Evolutionary conservation across 2,329 filamentous ascomycete genomes (phyloP).

Genomic region (Pseudogymnoascus sp.): DNA sequence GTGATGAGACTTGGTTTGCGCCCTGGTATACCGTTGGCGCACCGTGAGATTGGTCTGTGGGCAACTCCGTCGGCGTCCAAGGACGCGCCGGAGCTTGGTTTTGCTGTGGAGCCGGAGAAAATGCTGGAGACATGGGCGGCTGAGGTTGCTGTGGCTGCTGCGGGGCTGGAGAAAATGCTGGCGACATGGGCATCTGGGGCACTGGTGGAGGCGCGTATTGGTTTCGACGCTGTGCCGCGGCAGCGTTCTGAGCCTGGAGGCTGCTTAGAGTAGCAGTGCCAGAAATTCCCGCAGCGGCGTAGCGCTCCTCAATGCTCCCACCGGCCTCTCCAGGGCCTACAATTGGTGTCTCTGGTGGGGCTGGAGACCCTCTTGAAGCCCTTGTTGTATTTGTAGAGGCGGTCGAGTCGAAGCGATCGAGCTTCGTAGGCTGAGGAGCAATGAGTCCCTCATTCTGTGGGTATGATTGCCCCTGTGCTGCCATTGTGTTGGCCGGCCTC

Average conservation of each 20-base stretch:
- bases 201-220: conserved; percentile 56
- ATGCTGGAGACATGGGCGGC: conserved; percentile 23
- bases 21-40: conserved; percentile 91
- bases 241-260: conserved; percentile 64
- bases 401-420: conserved; percentile 64
- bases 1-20: conserved; percentile 53
- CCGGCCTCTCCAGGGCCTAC: conserved; percentile 61
- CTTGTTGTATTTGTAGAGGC: conserved; percentile 90
- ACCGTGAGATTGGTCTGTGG: conserved; percentile 77
- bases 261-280: conserved; percentile 74
- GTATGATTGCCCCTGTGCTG: conserved; percentile 38
- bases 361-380: conserved; percentile 84
- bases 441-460: conserved; percentile 28
- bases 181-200: conserved; percentile 30
- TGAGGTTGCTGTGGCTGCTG: conserved; percentile 30
- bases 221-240: conserved; percentile 69
- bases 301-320: conserved; percentile 81
- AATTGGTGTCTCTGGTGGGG: conserved; percentile 86
- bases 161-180: conserved; percentile 21
- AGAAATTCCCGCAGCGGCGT: conserved; percentile 83
- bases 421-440: conserved; percentile 31
- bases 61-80: conserved; percentile 91
- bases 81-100: conserved; percentile 45
- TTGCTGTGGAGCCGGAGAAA: conserved; percentile 23
- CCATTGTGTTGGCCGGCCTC: conserved; percentile 32